phyloP scores from a whole-genome alignment of 345 rosid species.

The Eucalyptus globulus region DNA sequence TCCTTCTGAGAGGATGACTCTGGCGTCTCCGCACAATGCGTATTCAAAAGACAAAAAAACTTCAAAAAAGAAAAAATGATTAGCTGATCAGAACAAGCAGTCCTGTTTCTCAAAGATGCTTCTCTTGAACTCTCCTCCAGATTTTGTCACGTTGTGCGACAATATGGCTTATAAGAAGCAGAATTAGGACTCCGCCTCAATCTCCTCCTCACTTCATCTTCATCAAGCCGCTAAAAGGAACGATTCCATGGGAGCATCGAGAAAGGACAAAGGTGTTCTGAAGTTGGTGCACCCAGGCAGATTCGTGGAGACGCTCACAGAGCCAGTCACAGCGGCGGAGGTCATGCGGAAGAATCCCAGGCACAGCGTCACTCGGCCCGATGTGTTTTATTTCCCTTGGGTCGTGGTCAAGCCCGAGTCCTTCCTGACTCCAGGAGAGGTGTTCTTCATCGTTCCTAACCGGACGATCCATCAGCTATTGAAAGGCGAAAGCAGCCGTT shows the following conservation, averaged over 20 bases:
- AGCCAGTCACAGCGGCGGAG: slow-evolving; percentile 24
- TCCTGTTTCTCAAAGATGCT: not conserved
- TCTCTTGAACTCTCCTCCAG: not conserved
- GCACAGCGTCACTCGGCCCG: slow-evolving; percentile 37
- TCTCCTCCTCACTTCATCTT: not conserved
- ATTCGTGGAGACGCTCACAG: slow-evolving; percentile 9
- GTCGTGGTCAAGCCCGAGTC: slow-evolving; percentile 32
- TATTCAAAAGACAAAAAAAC: not conserved
- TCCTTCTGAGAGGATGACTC: not conserved
- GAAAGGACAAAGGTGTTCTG: not conserved
- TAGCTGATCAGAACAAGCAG: not conserved
- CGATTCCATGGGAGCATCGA: not conserved
- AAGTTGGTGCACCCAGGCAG: slow-evolving; percentile 32
- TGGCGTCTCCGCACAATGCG: not conserved
- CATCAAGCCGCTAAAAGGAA: not conserved
- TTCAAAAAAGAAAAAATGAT: not conserved
- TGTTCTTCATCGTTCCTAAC: slow-evolving; percentile 30
- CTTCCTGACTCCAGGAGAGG: slow-evolving; percentile 13
- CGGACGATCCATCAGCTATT: slow-evolving; percentile 14
- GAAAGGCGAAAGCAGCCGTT: not conserved
- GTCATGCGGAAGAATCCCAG: slow-evolving; percentile 26
- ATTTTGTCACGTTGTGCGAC: not conserved
- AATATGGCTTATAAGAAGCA: not conserved
- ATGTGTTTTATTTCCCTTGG: slow-evolving; percentile 37
- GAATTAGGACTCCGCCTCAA: not conserved